Evolutionary conservation across 805 yeast genomes (phyloP).

Genomic region (Teunomyces atbi): DNA sequence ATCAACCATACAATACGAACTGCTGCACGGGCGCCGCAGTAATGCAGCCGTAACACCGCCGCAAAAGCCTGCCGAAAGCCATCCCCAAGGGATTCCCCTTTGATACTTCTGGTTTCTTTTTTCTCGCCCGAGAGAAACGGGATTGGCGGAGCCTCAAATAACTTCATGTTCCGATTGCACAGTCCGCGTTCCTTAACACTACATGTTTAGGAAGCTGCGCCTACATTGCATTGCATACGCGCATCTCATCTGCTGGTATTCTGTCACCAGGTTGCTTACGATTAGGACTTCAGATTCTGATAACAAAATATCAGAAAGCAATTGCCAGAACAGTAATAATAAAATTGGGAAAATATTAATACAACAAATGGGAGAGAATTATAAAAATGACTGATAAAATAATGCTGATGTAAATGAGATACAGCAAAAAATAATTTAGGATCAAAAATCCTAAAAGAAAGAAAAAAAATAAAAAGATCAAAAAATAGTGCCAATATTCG

Average conservation of each 20-base stretch:
- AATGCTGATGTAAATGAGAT: background rate
- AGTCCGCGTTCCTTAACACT: no score
- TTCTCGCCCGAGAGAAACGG: background rate
- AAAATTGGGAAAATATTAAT: background rate
- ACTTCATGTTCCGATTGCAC: no score
- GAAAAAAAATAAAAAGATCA: background rate
- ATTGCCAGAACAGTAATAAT: background rate
- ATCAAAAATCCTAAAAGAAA: no score
- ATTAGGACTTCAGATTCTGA: no score
- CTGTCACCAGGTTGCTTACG: no score
- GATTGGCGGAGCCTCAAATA: no score
- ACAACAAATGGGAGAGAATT: background rate
- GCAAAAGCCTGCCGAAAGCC: background rate
- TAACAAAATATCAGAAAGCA: no score
- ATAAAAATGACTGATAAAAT: background rate
- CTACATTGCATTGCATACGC: no score
- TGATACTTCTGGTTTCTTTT: background rate
- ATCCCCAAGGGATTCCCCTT: background rate
- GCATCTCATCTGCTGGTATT: no score
- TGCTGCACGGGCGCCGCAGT: no score
- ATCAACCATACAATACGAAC: background rate
- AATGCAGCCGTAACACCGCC: background rate
- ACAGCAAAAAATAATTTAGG: background rate
- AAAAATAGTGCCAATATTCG: background rate
- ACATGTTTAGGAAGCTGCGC: no score